A percentile compares a stretch with the other conserved stretches of the same genome.
Conservation (phyloP, 176 grass and related monocot genomes). For the Oryza meridionalis region DNA sequence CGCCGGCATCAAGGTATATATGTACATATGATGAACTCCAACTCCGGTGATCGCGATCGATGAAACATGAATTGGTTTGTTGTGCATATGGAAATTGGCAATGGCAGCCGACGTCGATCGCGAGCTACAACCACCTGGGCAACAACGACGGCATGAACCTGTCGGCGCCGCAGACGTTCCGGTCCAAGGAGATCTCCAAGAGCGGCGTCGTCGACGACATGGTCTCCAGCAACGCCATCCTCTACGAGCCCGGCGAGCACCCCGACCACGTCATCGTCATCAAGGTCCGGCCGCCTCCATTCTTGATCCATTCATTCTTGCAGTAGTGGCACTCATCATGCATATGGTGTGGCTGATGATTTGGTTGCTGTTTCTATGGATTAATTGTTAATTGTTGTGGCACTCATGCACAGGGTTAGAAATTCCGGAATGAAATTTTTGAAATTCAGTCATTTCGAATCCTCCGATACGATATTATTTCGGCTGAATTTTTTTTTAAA, state of each 20-base stretch:
- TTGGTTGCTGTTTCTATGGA: background rate
- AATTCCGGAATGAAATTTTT: too few relatives aligned
- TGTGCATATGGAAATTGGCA: background rate
- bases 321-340: background rate
- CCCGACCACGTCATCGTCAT: constrained; percentile 84
- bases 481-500: too few relatives aligned
- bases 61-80: background rate
- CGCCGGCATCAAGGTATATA: constrained; percentile 76
- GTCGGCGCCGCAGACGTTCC: constrained; percentile 69
- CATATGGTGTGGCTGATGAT: background rate
- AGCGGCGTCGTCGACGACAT: constrained; percentile 88
- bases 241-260: constrained; percentile 72
- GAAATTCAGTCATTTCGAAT: too few relatives aligned
- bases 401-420: too few relatives aligned
- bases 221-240: constrained; percentile 80
- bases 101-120: constrained; percentile 79
- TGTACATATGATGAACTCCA: too few relatives aligned
- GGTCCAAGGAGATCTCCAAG: constrained; percentile 94
- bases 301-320: background rate
- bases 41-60: background rate
- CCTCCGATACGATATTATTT: too few relatives aligned
- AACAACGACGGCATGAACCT: constrained; percentile 93
- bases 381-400: background rate
- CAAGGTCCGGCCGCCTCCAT: constrained; percentile 42
- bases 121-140: constrained; percentile 84